Base-by-base conservation (phyloP, 768 basidiomycete species). In the Termitomyces sp. region DNA sequence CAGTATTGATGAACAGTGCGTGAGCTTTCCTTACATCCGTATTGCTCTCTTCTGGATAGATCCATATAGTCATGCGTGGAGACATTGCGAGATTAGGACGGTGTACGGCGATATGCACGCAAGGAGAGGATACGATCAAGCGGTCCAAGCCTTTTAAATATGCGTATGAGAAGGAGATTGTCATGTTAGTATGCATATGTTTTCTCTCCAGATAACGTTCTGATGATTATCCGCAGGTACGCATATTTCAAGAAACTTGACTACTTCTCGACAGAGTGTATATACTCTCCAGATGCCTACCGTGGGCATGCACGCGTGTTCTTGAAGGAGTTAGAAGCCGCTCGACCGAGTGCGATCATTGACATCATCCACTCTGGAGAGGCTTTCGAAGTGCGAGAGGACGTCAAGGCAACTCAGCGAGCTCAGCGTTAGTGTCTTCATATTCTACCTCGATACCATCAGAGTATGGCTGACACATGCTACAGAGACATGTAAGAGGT, bases 71-170 rank as follows among this genome's bases (percentile, higher is more conserved):
- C 57, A 96, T 99, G 88, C 85, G 97, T 42, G 97, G 97, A 7
- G 97, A 99, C 70, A 94, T 98, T 45, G 92, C 95, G 15, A 83
- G 97, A 36, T 79, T 99, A 12, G 91, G 92, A 3, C 81, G 97
- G 49, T 98, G 97, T 70, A 98, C 96, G 1, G 77, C 86, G 36
- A 95, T 99, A 56, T 96, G 93, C 55, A 99, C 97, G 0, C 86
- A 94, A 67, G 94, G 94, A 38, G 96, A 97, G 68, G 94, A 97
- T 64, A 95, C 94, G 1, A 98, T 98, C 68, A 92, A 86, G 68
- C 83, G 97, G 53, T 94, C 91, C 46, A 99, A 99, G 72, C 97
- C 97, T n/a, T 98, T 99, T 80, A 98, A 98, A 68, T 99, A 98
- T 66, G 89, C 94, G 0, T 98, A 98, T 64, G 97, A 99, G 75